Conservation (phyloP, 768 basidiomycete genomes). For the Suillus hirtellus region DNA sequence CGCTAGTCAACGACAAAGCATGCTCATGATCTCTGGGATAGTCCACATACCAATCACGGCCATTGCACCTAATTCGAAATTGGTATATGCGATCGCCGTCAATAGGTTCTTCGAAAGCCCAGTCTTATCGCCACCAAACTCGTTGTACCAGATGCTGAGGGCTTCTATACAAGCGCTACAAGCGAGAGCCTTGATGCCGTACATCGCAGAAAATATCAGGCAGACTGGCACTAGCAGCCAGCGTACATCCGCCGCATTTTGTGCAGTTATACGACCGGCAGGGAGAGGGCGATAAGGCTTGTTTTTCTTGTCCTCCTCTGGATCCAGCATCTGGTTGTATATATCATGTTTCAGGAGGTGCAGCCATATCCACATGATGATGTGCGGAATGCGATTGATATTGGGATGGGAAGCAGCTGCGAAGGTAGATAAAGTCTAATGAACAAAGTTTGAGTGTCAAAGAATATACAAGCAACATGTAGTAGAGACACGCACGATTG, state of each 20-base stretch:
- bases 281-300: constrained; percentile 41
- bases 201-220: constrained; percentile 25
- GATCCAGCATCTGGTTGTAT: constrained; percentile 35
- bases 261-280: constrained; percentile 35
- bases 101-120: constrained; percentile 25
- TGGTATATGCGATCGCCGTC: constrained; percentile 25
- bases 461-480: neutral
- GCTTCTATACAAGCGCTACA: constrained; percentile 27
- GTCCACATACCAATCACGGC: constrained; percentile 25
- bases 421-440: constrained; percentile 26
- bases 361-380: constrained; percentile 39
- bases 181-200: constrained; percentile 26
- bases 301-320: constrained; percentile 38
- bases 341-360: constrained; percentile 39
- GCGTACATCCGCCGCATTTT: constrained; percentile 29
- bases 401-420: constrained; percentile 21
- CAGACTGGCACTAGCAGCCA: constrained; percentile 31
- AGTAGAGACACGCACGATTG: neutral
- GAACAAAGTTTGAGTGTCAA: neutral
- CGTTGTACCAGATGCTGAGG: constrained; percentile 32
- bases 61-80: constrained; percentile 28
- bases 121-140: constrained; percentile 22
- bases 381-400: constrained; percentile 15
- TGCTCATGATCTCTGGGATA: neutral
- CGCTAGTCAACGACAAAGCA: neutral